phyloP scores from a whole-genome alignment of 2,329 filamentous ascomycete species.

The Sporothrix euskadiensis region DNA sequence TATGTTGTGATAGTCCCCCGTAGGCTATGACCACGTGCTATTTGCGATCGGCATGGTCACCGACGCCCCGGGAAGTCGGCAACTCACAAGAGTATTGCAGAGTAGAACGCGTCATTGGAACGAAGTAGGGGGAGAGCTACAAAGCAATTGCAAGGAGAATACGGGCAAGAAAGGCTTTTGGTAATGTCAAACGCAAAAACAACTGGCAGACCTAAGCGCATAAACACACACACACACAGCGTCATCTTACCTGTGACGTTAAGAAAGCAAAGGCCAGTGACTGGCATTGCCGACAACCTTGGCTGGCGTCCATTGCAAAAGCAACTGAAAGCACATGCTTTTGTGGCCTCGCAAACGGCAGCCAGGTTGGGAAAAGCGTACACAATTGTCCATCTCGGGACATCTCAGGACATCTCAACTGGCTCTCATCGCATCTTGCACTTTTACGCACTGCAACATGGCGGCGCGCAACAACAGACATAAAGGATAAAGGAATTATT shows the following conservation, averaged over 20 bases:
- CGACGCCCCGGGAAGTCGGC: not conserved
- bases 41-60: slow-evolving; percentile 13
- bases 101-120: not conserved
- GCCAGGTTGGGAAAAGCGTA: not conserved
- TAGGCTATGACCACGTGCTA: not conserved
- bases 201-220: not conserved
- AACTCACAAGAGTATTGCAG: not conserved
- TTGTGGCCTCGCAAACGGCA: not conserved
- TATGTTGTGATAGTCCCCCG: not conserved
- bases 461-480: not conserved
- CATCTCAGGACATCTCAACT: not conserved
- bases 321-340: not conserved
- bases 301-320: not conserved
- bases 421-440: not conserved
- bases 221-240: slow-evolving; percentile 4
- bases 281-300: not conserved
- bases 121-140: not conserved
- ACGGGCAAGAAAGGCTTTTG: not conserved
- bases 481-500: not conserved
- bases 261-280: not conserved
- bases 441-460: not conserved
- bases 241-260: not conserved
- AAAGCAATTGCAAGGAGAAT: not conserved
- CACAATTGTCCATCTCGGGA: not conserved
- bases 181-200: not conserved